A percentile compares a stretch with the other conserved stretches of the same genome.
These are phyloP conservation scores for Globomyces sp. DNA, from an alignment of 371 early-diverging fungal species.

Conservation along the genomic window DNA sequence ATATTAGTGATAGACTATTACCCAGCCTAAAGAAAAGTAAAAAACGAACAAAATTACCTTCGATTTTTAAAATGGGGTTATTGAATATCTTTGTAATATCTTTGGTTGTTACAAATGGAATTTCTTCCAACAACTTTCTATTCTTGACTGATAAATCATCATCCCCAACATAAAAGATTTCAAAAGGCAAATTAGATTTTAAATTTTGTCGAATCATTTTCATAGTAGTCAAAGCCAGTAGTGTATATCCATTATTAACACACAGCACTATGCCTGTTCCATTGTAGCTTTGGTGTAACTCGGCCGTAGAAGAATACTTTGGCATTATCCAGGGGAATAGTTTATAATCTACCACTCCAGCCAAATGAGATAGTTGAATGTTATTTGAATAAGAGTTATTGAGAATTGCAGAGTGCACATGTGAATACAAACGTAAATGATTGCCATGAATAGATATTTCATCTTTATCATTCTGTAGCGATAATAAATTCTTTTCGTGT, in stretches of 20 bases:
- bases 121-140: slow-evolving; percentile 14
- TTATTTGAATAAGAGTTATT: too few relatives aligned
- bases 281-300: slow-evolving; percentile 13
- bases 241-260: slow-evolving; percentile 62
- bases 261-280: slow-evolving; percentile 69
- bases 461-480: too few relatives aligned
- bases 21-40: too few relatives aligned
- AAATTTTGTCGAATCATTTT: slow-evolving; percentile 55
- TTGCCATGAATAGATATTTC: too few relatives aligned
- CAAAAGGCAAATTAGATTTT: slow-evolving; percentile 64
- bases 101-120: slow-evolving; percentile 45
- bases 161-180: slow-evolving; percentile 64
- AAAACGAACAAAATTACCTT: background rate
- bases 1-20: background rate
- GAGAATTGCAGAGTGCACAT: too few relatives aligned
- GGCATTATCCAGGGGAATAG: slow-evolving; percentile 14
- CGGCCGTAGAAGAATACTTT: background rate
- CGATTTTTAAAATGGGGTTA: slow-evolving; percentile 26
- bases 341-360: slow-evolving; percentile 1
- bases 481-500: too few relatives aligned
- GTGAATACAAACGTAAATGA: too few relatives aligned
- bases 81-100: slow-evolving; percentile 55
- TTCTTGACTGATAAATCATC: slow-evolving; percentile 48
- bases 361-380: background rate
- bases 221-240: slow-evolving; percentile 57